These are phyloP conservation scores for Boletus reticuloceps DNA, from an alignment of 768 basidiomycete genomes.

Conservation along the genomic window DNA sequence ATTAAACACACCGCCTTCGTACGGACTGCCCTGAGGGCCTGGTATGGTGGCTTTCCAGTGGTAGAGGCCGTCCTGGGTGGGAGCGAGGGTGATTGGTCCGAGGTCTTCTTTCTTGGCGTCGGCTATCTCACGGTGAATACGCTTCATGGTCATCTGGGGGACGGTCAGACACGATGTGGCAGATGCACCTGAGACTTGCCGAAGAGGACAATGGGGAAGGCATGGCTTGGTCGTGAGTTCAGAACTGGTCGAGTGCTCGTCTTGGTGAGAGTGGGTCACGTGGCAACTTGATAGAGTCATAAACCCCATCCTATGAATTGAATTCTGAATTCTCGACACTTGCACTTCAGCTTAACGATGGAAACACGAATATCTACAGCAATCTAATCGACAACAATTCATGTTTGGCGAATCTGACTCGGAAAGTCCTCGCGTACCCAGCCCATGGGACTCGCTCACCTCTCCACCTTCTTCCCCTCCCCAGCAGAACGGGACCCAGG, in stretches of 20 bases:
- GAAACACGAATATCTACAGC: slow-evolving; percentile 53
- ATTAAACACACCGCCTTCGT: slow-evolving; percentile 75
- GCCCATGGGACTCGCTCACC: slow-evolving; percentile 80
- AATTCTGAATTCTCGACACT: too few relatives aligned
- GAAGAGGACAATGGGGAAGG: slow-evolving; percentile 24
- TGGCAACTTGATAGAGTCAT: slow-evolving; percentile 5
- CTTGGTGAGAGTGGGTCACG: slow-evolving; percentile 12
- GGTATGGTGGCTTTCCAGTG: slow-evolving; percentile 77
- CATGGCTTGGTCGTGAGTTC: slow-evolving; percentile 15
- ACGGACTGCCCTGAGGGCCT: slow-evolving; percentile 79
- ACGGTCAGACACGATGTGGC: slow-evolving; percentile 3
- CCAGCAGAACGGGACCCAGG: slow-evolving; percentile 23
- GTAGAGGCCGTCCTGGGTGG: slow-evolving; percentile 63
- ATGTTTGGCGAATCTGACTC: slow-evolving; percentile 87
- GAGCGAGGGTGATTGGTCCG: slow-evolving; percentile 66
- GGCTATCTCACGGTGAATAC: slow-evolving; percentile 78
- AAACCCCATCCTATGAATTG: neutral
- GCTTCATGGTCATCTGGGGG: slow-evolving; percentile 65
- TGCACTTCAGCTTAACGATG: slow-evolving; percentile 34
- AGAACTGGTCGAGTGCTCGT: neutral
- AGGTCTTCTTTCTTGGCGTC: slow-evolving; percentile 83
- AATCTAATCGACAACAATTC: slow-evolving; percentile 5
- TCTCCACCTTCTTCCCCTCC: slow-evolving; percentile 47
- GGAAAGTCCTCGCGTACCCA: slow-evolving; percentile 74
- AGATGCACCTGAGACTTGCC: slow-evolving; percentile 8